Evolutionary conservation across 106 monocot species (phyloP), one percentile per base, ranked within the genome.

Genomic region (Hemerocallis citrina): DNA sequence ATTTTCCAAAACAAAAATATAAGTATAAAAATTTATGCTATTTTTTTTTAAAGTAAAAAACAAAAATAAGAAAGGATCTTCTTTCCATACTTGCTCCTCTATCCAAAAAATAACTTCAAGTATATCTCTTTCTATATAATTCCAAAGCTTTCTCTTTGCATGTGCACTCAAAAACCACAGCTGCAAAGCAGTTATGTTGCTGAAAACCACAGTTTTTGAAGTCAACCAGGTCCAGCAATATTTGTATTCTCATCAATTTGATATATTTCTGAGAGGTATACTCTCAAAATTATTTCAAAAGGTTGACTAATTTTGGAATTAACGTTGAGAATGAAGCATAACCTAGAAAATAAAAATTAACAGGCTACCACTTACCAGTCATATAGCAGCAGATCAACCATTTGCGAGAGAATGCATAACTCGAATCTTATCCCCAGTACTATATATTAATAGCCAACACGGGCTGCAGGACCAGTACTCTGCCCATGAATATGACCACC

Each of bases 401-500:
- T 7, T 2, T 23, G 15, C 15, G 15, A 4, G 27, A 38, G 4
- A 60, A 38, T 25, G 24, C 39, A 24, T 40, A 11, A 4, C 13
- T 40, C 16, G 25, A 34, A 2, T 22, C 14, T 76, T 65, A 73
- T 49, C 62, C 77, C 55, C 64, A 22, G 25, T 21, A 46, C 16
- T 35, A 43, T 69, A 25, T 49, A 41, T 21, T 15, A 42, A 37
- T 63, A 55, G 54, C 39, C 30, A 64, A 30, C 47, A 19, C 38
- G 59, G 37, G 36, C 61, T 20, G 56, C 13, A 63, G 55, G 3
- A 35, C 34, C 65, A 11, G 36, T 44, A 21, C 55, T 61, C 39
- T 48, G 58, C 32, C 40, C 64, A 31, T 77, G 51, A 3, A 78
- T 75, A 9, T 75, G 71, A 25, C 71, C 71, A 40, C 70, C 65